Base-by-base conservation (phyloP, 257 asterid species). In the Solanum okadae region DNA sequence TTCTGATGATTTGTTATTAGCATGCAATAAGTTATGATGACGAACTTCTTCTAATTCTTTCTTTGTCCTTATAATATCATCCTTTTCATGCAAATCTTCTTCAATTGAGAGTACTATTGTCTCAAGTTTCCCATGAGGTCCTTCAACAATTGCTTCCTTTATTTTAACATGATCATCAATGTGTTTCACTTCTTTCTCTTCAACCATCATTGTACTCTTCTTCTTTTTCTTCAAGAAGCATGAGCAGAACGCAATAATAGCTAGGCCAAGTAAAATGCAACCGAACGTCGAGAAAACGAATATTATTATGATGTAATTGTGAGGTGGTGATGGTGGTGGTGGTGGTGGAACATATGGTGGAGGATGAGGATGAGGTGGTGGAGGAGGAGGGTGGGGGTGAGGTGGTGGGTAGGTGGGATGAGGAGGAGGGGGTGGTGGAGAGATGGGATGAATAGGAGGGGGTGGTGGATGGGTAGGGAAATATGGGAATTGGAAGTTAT, bases 111-210 rank as follows among this genome's bases (percentile, higher is more conserved):
- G 89, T 65, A 86, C 49, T 13, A 89, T 86, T 5, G 67, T 86
- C 67, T 90, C 44, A 31, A 83, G 49, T 38, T 89, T 49, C 42
- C 91, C 91, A 90, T 91, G 91, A 68, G 92, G 90, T 15, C 91
- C 92, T 63, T 83, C 49, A 23, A 78, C 89, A 33, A 90, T 87
- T 29, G 89, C 90, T 82, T 91, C 90, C 85, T 90, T 71, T 8
- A 91, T 31, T 88, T 73, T 90, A 84, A 89, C 70, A 78, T 90
- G 93, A 25, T 90, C 92, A 34, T 90, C 91, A 42, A 91, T 65
- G 78, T 90, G 79, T 11, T 88, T 56, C 75, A 83, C 72, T 49
- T 90, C 84, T 22, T 87, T 87, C 49, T 72, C 70, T 71, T 88
- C 87, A 6, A 76, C 87, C 14, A 67, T 31, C 42, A 6, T 25